Evolutionary conservation across 140 eudicot species (phyloP), one percentile per base, ranked within the genome.

Genomic region (Ambrosia hybrid): DNA sequence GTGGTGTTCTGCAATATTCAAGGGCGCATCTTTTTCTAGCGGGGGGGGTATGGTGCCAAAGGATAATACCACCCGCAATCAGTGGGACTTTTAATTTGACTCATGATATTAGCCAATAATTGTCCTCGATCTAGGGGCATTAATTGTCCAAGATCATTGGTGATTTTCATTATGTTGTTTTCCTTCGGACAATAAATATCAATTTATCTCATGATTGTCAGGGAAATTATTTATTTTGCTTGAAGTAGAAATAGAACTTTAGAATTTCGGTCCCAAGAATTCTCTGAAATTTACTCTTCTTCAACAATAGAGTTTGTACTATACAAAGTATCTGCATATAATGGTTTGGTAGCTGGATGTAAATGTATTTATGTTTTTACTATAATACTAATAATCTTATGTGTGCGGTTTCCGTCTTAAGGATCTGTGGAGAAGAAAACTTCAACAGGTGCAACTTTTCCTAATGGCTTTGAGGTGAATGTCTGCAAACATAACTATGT

Each of bases 381-480:
- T 63, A 41, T 65, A 26, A 26, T 15, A 17, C 68, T 72, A 45
- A 65, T 65, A n/a, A 36, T 51, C n/a, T 3, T 67, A 39, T 21
- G 9, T 65, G 56, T 73, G 46, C 21, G 36, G 4, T 71, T 64
- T 81, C 71, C 26, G 34, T 71, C 75, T 84, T 57, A 73, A 73
- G 89, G 79, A 36, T 73, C 91, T 48, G 57, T 62, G 62, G 87
- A 83, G 82, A 85, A 83, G 70, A 85, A 46, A 13, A 38, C 81
- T 70, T 45, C 76, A 39, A 48, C 60, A 1, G 74, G 78, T 41
- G 63, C 91, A 36, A 79, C 88, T 64, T 86, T 92, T 76, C 98
- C 98, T 45, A 70, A 65, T 73, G 96, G 88, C 60, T 89, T 92
- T 83, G 92, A 92, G 92, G 96, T 89, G 69, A 39, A 51, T 68